Evolutionary conservation across 768 basidiomycete species (phyloP), one percentile per base, ranked within the genome.

Genomic region (Termitomyces sp.): DNA sequence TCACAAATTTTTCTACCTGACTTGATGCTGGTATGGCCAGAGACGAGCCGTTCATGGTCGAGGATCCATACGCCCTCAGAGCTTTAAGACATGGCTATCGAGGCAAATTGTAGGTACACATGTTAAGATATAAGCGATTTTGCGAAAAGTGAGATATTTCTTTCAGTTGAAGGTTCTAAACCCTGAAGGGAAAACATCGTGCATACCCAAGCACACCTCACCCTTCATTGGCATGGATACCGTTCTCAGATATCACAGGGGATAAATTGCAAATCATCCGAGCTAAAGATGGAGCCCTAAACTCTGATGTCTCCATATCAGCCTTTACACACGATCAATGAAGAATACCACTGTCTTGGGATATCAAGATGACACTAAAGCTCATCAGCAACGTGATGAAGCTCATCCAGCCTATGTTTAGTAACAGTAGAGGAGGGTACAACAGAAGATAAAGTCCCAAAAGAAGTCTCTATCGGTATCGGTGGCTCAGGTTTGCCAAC

Each of bases 371-470:
- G 42, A 31, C 31, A 50, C 49, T 44, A 57, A 29, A 57, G 56
- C 50, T 57, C 56, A 46, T 57, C 56, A 23, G 21, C 14, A 31
- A 10, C 17, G 55, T 12, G 58, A 46, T 49, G 49, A 29, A 25
- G 32, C 27, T 35, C 47, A 46, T 47, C 53, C 19, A 32, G 48
- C 38, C 42, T 35, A 29, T 50, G 27, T 59, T 57, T 32, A 34
- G 32, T 31, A 29, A 21, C 17, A 32, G 44, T 11, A 21, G 53
- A 14, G 23, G 60, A 44, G 25, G 53, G 31, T 44, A 34, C 53
- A 32, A 32, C 23, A 29, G 52, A 7, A 32, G 42, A 23, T 14
- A 31, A 44, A 7, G 53, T 51, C 21, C 21, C 38, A 3, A 37
- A 38, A 23, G 40, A 25, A 21, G 40, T 42, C 29, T 62, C 52